Evolutionary conservation across 208 protist genomes (phyloP).

Genomic region (Wallacemonas rigidus): DNA sequence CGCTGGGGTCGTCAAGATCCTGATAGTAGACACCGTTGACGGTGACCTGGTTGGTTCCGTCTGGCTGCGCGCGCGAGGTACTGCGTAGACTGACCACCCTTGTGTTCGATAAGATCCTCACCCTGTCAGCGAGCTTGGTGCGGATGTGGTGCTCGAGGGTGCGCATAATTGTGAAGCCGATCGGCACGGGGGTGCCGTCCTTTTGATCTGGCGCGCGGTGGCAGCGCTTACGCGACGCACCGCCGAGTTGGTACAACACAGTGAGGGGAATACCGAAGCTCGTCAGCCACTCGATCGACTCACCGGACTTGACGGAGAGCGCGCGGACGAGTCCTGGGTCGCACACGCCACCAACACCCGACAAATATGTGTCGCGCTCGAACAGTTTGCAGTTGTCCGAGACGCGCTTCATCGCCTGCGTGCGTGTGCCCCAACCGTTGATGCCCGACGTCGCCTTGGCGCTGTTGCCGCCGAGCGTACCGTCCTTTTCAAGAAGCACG

Average conservation of each 20-base stretch:
- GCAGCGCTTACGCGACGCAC: slow-evolving; percentile 64
- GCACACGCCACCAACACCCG: slow-evolving; percentile 49
- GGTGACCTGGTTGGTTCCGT: slow-evolving; percentile 41
- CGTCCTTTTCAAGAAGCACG: slow-evolving; percentile 84
- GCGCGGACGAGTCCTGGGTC: slow-evolving; percentile 67
- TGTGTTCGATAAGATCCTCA: slow-evolving; percentile 58
- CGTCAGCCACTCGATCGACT: slow-evolving; percentile 68
- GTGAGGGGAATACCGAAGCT: slow-evolving; percentile 72
- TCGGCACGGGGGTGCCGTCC: slow-evolving; percentile 68
- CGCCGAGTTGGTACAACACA: slow-evolving; percentile 80
- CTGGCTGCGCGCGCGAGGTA: slow-evolving; percentile 30
- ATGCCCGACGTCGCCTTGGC: slow-evolving; percentile 94
- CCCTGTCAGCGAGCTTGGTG: slow-evolving; percentile 32
- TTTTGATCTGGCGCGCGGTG: slow-evolving; percentile 52
- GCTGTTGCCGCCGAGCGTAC: slow-evolving; percentile 87
- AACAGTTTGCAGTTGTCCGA: slow-evolving; percentile 54
- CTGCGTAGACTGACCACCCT: slow-evolving; percentile 42
- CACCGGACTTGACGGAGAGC: slow-evolving; percentile 53
- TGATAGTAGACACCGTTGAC: slow-evolving; percentile 61
- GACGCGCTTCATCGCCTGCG: slow-evolving; percentile 56
- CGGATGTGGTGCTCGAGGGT: slow-evolving; percentile 69
- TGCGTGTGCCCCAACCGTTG: slow-evolving; percentile 79
- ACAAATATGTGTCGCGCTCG: slow-evolving; percentile 60
- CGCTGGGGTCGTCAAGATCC: slow-evolving; percentile 21
- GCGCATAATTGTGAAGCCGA: slow-evolving; percentile 85